Evolutionary conservation across 2,329 filamentous ascomycete species (phyloP), one percentile per base, ranked within the genome.

Genomic region (Ceratocystis diversiconidia): DNA sequence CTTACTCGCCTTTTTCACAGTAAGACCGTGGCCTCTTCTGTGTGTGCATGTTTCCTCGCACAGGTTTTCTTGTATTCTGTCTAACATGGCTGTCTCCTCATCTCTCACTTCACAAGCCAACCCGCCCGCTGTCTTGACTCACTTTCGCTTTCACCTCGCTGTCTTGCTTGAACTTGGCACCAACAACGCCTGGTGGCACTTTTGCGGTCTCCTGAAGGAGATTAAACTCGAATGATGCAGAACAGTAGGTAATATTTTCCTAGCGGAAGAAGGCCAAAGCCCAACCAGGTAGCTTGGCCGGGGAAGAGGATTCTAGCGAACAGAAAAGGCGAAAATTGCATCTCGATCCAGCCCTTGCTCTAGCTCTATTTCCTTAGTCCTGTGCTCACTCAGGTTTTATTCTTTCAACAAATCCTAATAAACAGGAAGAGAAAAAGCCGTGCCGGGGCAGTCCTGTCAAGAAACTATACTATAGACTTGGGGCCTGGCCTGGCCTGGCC

Each of bases 341-440:
- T 59, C 55, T 59, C 55, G 55, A 59, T 59, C 55, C 55, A 59
- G 55, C 48, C 48, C 48, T 52, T 52, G 22, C 48, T 52, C n/a
- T 52, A 17, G 48, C n/a, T 19, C 19, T 52, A 25, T n/a, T 52
- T 52, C 48, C 22, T 22, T 52, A 25, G n/a, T 52, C n/a, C 48
- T 22, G 46, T 50, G 12, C 36, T 41, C 32, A 12, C 32, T 3
- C 36, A 41, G 8, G 32, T 3, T 8, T 36, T 10, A 0, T 36
- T 36, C 32, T 36, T 36, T 36, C 32, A 36, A 36, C 32, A 12
- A 36, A 36, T 36, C 32, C 32, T 36, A 41, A 41, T 15, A 41
- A 41, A 4, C 36, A 41, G 36, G 36, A 41, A 41, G 36, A 41
- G 3, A 41, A 41, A 41, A 41, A 2, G 36, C 36, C 36, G 36